These are phyloP conservation scores for Entomortierella parvispora DNA, from an alignment of 192 early-diverging fungal species.

Conservation along the genomic window DNA sequence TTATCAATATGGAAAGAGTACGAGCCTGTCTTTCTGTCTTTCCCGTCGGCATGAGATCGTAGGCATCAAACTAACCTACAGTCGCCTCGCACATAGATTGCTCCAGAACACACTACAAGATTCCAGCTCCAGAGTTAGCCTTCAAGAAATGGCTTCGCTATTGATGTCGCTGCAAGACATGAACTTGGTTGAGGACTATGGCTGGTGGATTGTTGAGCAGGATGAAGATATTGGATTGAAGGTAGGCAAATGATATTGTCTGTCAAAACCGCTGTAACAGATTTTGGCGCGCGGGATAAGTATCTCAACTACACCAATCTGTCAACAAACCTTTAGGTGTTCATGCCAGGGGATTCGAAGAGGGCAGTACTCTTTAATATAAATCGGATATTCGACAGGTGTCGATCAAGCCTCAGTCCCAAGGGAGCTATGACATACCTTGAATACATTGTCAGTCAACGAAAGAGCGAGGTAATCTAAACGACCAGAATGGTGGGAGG, in stretches of 20 bases:
- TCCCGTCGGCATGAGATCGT: no score
- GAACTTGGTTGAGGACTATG: slow-evolving; percentile 56
- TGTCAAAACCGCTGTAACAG: not conserved
- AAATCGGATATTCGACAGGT: slow-evolving; percentile 29
- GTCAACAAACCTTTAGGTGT: slow-evolving; percentile 47
- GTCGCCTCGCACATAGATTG: no score
- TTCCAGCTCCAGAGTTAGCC: slow-evolving; percentile 54
- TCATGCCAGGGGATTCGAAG: slow-evolving; percentile 43
- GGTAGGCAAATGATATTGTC: slow-evolving; percentile 14
- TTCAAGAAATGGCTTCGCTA: slow-evolving; percentile 47
- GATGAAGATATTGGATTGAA: slow-evolving; percentile 56
- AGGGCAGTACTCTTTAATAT: slow-evolving; percentile 52
- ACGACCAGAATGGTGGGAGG: no score
- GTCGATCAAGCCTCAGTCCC: slow-evolving; percentile 42
- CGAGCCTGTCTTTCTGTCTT: not conserved
- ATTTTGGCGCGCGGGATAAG: no score
- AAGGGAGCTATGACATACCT: slow-evolving; percentile 53
- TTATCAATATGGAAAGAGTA: slow-evolving; percentile 77
- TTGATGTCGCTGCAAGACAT: no score
- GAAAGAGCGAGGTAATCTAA: slow-evolving; percentile 59
- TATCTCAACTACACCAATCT: no score
- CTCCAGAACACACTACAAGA: slow-evolving; percentile 61
- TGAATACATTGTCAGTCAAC: slow-evolving; percentile 61
- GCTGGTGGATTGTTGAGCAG: slow-evolving; percentile 62
- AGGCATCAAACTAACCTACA: no score